Percentiles rank a stretch among this genome's conserved stretches.
phyloP scores from a whole-genome alignment of 2,329 filamentous ascomycete genomes.

The Furcasterigmium furcatum region DNA sequence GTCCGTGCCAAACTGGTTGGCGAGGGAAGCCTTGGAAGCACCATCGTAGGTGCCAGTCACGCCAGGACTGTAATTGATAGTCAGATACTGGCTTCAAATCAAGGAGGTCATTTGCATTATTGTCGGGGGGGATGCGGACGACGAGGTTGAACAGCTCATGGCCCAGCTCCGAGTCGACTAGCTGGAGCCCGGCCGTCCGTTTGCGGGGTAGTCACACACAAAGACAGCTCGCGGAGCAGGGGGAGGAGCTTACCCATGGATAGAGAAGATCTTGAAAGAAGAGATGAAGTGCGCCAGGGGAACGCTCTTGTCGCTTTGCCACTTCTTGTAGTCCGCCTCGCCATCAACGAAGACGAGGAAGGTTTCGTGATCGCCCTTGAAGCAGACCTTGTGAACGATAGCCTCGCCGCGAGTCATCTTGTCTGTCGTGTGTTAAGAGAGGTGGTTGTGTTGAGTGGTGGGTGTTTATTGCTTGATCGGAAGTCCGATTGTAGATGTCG shows the following conservation, averaged over 20 bases:
- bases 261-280: slow-evolving; percentile 85
- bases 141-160: too few relatives aligned
- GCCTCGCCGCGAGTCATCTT: slow-evolving; percentile 72
- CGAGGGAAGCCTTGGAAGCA: slow-evolving; percentile 71
- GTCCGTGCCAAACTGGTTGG: slow-evolving; percentile 83
- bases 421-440: slow-evolving; percentile 14
- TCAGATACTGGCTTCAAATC: too few relatives aligned
- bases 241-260: slow-evolving; percentile 81
- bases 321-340: slow-evolving; percentile 67
- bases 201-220: too few relatives aligned
- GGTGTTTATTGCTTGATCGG: slow-evolving; percentile 5
- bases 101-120: background rate
- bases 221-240: too few relatives aligned
- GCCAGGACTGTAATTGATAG: slow-evolving; percentile 71
- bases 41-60: slow-evolving; percentile 74
- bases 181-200: too few relatives aligned
- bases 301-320: slow-evolving; percentile 75
- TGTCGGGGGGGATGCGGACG: background rate
- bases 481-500: slow-evolving; percentile 3
- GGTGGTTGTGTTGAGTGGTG: slow-evolving; percentile 10
- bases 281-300: slow-evolving; percentile 83
- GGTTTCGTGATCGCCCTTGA: slow-evolving; percentile 66
- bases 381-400: slow-evolving; percentile 74
- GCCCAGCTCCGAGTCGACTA: too few relatives aligned
- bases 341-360: slow-evolving; percentile 60